phyloP scores from a whole-genome alignment of 768 basidiomycete genomes.

The Pisolithus tinctorius region DNA sequence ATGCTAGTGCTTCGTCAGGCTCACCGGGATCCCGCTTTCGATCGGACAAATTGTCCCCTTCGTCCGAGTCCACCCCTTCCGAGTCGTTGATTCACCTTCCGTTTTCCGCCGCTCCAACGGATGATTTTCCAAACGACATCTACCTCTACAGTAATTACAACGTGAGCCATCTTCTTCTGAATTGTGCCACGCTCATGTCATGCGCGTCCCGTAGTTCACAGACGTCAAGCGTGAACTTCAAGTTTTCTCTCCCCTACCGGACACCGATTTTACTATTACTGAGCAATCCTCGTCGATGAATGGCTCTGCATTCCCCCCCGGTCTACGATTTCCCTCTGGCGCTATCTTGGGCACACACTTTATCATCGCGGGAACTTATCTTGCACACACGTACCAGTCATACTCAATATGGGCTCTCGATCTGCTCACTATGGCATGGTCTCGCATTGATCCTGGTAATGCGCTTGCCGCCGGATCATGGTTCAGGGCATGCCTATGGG shows the following conservation, averaged over 20 bases:
- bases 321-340: constrained; percentile 93
- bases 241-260: constrained; percentile 76
- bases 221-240: constrained; percentile 95
- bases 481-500: constrained; percentile 90
- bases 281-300: constrained; percentile 80
- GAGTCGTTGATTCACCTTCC: constrained; percentile 65
- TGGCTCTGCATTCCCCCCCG: constrained; percentile 81
- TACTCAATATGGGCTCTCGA: constrained; percentile 97
- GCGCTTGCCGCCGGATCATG: constrained; percentile 85
- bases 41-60: constrained; percentile 34
- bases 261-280: constrained; percentile 67
- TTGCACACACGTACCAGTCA: constrained; percentile 89
- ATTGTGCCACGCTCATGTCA: constrained; percentile 4
- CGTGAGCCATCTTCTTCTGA: constrained; percentile 37
- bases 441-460: constrained; percentile 82
- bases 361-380: constrained; percentile 92
- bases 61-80: constrained; percentile 46
- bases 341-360: constrained; percentile 86
- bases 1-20: constrained; percentile 39
- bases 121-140: constrained; percentile 79
- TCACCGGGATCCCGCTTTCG: constrained; percentile 56
- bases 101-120: constrained; percentile 65
- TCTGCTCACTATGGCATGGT: constrained; percentile 75
- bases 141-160: constrained; percentile 96
- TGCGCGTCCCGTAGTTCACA: constrained; percentile 56